Conservation (phyloP, 345 rosid species). For the Salix udensis region DNA sequence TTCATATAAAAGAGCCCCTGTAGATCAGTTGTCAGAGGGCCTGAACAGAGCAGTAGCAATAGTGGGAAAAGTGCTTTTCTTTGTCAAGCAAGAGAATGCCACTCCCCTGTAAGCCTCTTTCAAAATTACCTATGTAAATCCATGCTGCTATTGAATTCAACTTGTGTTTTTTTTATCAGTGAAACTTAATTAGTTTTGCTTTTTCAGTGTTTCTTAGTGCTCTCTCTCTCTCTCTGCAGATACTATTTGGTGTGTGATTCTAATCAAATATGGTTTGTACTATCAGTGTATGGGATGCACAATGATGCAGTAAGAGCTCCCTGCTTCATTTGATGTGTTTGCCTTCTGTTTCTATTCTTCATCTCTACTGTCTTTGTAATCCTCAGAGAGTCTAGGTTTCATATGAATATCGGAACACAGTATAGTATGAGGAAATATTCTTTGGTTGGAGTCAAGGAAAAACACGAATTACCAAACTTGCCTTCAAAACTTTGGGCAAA, state of each 20-base stretch:
- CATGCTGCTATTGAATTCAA: not conserved
- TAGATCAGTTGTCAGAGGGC: constrained; percentile 54
- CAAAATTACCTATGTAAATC: not conserved
- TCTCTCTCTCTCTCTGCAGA: constrained; percentile 27
- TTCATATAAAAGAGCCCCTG: constrained; percentile 34
- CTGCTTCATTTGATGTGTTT: constrained; percentile 2
- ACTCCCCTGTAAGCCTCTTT: constrained; percentile 56
- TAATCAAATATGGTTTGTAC: constrained; percentile 51
- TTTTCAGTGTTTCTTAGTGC: not conserved
- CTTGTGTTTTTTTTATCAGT: not conserved
- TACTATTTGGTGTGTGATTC: constrained; percentile 64
- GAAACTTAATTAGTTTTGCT: not conserved
- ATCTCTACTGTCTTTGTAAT: not conserved
- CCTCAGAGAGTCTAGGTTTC: too few relatives aligned
- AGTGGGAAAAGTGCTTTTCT: constrained; percentile 56
- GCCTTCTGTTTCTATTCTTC: not conserved
- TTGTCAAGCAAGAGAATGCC: constrained; percentile 53
- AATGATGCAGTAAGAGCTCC: constrained; percentile 45
- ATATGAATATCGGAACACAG: too few relatives aligned
- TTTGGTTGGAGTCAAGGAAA: not conserved
- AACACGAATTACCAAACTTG: not conserved
- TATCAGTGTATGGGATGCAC: constrained; percentile 53
- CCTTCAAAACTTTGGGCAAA: not conserved
- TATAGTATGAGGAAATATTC: not conserved
- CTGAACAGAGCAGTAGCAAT: constrained; percentile 56